Evolutionary conservation across 495 filamentous ascomycete genomes (phyloP).

Genomic region (Tuber melanosporum): DNA sequence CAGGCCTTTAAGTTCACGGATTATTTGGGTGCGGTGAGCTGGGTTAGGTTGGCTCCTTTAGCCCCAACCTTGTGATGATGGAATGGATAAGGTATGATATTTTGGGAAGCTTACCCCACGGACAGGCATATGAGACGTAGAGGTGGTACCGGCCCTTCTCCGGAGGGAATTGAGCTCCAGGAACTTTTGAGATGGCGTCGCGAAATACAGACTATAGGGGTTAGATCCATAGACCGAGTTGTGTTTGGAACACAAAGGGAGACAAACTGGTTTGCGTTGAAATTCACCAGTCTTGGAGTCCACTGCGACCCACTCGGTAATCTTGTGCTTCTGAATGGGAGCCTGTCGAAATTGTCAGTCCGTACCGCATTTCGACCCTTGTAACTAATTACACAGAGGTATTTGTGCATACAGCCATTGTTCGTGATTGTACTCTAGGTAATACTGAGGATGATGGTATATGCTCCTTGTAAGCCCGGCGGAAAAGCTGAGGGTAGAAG

Average conservation of each 20-base stretch:
- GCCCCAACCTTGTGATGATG: neutral
- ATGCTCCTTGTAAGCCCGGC: neutral
- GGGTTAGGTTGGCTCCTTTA: slow-evolving; percentile 8
- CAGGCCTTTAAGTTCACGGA: slow-evolving; percentile 69
- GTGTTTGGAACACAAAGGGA: neutral
- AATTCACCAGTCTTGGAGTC: slow-evolving; percentile 42
- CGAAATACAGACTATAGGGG: slow-evolving; percentile 32
- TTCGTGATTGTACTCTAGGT: neutral
- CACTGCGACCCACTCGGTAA: slow-evolving; percentile 28
- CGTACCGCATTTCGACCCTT: neutral
- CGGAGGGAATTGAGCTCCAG: slow-evolving; percentile 59
- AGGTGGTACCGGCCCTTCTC: slow-evolving; percentile 73
- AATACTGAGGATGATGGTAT: neutral
- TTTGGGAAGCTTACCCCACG: slow-evolving; percentile 53
- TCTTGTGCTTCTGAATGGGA: slow-evolving; percentile 15
- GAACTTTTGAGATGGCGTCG: slow-evolving; percentile 44
- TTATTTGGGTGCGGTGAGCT: slow-evolving; percentile 70
- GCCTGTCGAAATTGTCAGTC: neutral
- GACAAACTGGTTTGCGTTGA: slow-evolving; percentile 26
- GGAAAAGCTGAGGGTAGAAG: neutral
- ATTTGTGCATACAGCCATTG: neutral
- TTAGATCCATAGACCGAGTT: slow-evolving; percentile 6
- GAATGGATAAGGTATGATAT: slow-evolving; percentile 13
- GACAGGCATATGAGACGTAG: slow-evolving; percentile 69
- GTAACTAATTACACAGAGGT: neutral